Evolutionary conservation across 2,329 filamentous ascomycete genomes (phyloP).

Genomic region (Phyllosticta ampelicida): DNA sequence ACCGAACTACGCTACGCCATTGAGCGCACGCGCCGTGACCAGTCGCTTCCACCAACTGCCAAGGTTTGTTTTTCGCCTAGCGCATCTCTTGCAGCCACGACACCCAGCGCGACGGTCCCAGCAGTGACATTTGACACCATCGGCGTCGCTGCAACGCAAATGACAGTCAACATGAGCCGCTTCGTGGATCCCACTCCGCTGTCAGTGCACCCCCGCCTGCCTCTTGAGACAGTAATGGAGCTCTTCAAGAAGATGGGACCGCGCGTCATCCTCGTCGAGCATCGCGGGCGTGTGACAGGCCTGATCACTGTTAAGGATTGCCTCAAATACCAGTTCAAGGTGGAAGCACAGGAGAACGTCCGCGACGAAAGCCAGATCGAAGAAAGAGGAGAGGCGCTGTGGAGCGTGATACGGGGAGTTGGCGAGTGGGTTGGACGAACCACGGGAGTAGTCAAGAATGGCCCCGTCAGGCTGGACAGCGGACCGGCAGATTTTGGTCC

Average conservation of each 20-base stretch:
- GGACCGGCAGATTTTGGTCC: background rate
- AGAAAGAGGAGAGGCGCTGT: conserved; percentile 8
- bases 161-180: conserved; percentile 65
- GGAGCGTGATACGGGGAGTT: conserved; percentile 5
- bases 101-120: conserved; percentile 22
- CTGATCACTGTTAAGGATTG: conserved; percentile 96
- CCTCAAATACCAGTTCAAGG: conserved; percentile 93
- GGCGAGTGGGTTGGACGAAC: conserved; percentile 1
- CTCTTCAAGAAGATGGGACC: conserved; percentile 97
- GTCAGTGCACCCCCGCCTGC: conserved; percentile 79
- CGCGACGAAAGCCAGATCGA: conserved; percentile 4
- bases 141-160: conserved; percentile 44
- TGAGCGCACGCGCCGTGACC: conserved; percentile 62
- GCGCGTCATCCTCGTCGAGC: conserved; percentile 83
- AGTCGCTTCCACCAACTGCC: conserved; percentile 53
- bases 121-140: conserved; percentile 49
- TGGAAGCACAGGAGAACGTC: conserved; percentile 67
- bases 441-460: background rate
- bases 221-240: conserved; percentile 96
- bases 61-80: conserved; percentile 60
- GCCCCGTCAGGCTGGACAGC: background rate
- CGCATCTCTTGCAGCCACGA: conserved; percentile 20
- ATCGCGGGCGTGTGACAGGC: conserved; percentile 71
- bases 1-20: conserved; percentile 89
- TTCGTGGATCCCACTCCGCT: conserved; percentile 87